phyloP scores from a whole-genome alignment of 2,329 filamentous ascomycete genomes.

The Phialocephala sp. region DNA sequence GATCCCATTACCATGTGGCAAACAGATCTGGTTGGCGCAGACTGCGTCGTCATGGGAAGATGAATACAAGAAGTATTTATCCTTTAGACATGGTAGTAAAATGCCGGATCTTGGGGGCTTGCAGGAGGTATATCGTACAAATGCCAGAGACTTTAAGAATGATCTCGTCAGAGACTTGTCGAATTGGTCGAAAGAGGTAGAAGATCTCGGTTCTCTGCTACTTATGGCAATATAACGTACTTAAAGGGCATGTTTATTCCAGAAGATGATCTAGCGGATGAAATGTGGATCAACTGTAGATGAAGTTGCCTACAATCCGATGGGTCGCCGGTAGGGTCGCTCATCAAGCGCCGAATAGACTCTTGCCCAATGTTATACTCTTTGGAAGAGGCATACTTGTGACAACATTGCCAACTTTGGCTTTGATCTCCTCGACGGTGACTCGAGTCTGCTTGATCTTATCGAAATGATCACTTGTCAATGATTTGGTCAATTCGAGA shows the following conservation, averaged over 20 bases:
- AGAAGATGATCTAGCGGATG: no score
- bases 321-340: neutral
- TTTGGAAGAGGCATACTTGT: constrained; percentile 52
- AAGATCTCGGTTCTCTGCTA: constrained; percentile 22
- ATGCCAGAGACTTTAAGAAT: constrained; percentile 9
- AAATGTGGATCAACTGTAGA: no score
- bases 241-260: no score
- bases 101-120: constrained; percentile 19
- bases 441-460: constrained; percentile 51
- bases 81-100: neutral
- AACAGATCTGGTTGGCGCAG: constrained; percentile 26
- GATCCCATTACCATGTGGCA: constrained; percentile 22
- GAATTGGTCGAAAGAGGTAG: constrained; percentile 17
- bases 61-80: constrained; percentile 27
- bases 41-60: constrained; percentile 23
- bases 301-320: no score
- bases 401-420: constrained; percentile 76
- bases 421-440: constrained; percentile 67
- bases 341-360: constrained; percentile 32
- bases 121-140: constrained; percentile 4
- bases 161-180: constrained; percentile 17
- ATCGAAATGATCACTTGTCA: constrained; percentile 23
- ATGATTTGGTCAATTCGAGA: constrained; percentile 44
- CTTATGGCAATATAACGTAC: neutral
- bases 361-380: constrained; percentile 27